Conservation (phyloP, 148 eudicot species). For the Cornus controversa region DNA sequence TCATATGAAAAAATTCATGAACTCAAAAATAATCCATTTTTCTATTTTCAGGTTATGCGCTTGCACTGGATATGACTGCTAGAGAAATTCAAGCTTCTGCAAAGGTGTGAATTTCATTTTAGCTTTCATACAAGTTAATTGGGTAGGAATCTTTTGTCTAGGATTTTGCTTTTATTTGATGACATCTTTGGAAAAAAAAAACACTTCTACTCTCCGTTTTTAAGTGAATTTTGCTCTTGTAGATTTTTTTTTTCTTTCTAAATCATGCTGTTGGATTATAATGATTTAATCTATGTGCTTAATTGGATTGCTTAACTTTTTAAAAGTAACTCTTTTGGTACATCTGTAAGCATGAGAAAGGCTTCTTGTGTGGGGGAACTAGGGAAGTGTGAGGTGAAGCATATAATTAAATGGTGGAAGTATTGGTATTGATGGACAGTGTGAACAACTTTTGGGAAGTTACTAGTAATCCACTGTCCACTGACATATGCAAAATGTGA, state of each 20-base stretch:
- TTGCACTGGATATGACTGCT: constrained; percentile 90
- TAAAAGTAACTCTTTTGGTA: background rate
- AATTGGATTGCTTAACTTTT: background rate
- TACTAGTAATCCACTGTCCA: background rate
- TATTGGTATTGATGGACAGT: background rate
- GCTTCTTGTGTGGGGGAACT: background rate
- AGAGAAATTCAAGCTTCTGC: constrained; percentile 82
- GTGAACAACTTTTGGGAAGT: background rate
- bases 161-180: background rate
- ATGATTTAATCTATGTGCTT: background rate
- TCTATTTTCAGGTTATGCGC: constrained; percentile 66
- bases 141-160: background rate
- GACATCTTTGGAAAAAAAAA: background rate
- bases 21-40: background rate
- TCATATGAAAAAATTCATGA: background rate
- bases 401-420: background rate
- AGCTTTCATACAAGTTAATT: background rate
- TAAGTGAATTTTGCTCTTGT: background rate
- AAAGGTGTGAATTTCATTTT: constrained; percentile 40
- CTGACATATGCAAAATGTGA: background rate
- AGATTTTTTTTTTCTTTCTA: background rate
- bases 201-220: background rate
- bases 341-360: background rate
- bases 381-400: background rate
- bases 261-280: background rate